phyloP scores from a whole-genome alignment of 257 asterid genomes.

The Primulina eburnea region DNA sequence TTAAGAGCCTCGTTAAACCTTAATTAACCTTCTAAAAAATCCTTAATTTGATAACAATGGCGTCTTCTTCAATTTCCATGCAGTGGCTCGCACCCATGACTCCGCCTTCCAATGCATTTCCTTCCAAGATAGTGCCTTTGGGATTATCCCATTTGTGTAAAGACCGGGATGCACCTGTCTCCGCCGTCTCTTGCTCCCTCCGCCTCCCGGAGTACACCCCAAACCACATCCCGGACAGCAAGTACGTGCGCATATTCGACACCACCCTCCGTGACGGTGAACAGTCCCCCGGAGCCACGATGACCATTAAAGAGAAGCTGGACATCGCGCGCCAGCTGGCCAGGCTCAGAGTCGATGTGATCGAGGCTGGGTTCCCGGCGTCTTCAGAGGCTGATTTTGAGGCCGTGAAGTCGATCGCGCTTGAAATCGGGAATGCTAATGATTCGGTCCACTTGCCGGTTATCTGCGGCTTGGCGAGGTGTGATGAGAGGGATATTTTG shows the following conservation, averaged over 20 bases:
- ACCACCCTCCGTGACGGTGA: slow-evolving; percentile 98
- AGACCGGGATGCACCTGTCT: slow-evolving; percentile 20
- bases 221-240: slow-evolving; percentile 68
- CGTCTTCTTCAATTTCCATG: no score
- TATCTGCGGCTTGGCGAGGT: slow-evolving; percentile 66
- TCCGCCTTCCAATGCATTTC: no score
- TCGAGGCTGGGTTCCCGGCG: slow-evolving; percentile 1
- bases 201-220: slow-evolving; percentile 69
- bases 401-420: background rate
- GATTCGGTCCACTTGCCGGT: slow-evolving; percentile 42
- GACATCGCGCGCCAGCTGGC: slow-evolving; percentile 33
- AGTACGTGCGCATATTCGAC: slow-evolving; percentile 83
- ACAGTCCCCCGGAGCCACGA: slow-evolving; percentile 98
- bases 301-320: slow-evolving; percentile 88
- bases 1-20: no score
- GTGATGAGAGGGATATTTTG: no score
- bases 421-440: slow-evolving; percentile 5
- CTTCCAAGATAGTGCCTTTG: no score
- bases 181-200: slow-evolving; percentile 45
- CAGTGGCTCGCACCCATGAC: no score
- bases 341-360: background rate
- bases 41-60: no score
- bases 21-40: no score
- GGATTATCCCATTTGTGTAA: slow-evolving; percentile 10
- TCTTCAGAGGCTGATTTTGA: background rate